Evolutionary conservation across 208 protist genomes (phyloP), one percentile per base, ranked within the genome.

Genomic region (Crithidia expoeki): DNA sequence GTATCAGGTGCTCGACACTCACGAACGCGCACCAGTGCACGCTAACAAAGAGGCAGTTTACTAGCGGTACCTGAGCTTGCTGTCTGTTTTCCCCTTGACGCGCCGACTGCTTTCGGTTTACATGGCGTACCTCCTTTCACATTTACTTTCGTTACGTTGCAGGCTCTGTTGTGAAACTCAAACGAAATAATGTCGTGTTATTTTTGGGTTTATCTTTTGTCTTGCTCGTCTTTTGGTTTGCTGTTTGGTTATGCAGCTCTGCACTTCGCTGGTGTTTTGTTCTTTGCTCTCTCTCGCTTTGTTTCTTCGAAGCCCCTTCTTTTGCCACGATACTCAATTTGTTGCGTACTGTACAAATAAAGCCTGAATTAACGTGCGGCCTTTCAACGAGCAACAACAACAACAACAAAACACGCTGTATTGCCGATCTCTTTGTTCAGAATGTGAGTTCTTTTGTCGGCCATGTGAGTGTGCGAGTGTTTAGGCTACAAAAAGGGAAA

Each of bases 1-100:
- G 28, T 95, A 95, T 60, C 85, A 93, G 57, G 74, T 97, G 38
- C 80, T 96, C 21, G 84, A 94, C 67, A 88, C 86, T 5, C 76
- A 94, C 60, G 84, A 92, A 23, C 67, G 80, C 61, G 74, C 44
- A 33, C 66, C 72, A 5, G 70, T 61, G 33, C 56, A 83, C 23
- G 10, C 68, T 17, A 44, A 69, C 46, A 85, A 62, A 38, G 57
- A 69, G 25, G 52, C 70, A 0, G 68, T 90, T 12, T 90, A 78
- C 56, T 90, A 62, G 14, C 0, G 11, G 27, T 6, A 21, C 6
- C 23, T 32, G 10, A 11, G 14, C 4, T 12, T 27, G 23, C 11
- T 53, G 23, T 51, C 52, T 44, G 12, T 23, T 44, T 36, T n/a
- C 4, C 7, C 14, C 14, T 50, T 50, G 46, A 6, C 46, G 4